Percentiles rank a stretch among this genome's conserved stretches.
These are phyloP conservation scores for Metschnikowia orientalis DNA, from an alignment of 805 yeast genomes.

Conservation along the genomic window DNA sequence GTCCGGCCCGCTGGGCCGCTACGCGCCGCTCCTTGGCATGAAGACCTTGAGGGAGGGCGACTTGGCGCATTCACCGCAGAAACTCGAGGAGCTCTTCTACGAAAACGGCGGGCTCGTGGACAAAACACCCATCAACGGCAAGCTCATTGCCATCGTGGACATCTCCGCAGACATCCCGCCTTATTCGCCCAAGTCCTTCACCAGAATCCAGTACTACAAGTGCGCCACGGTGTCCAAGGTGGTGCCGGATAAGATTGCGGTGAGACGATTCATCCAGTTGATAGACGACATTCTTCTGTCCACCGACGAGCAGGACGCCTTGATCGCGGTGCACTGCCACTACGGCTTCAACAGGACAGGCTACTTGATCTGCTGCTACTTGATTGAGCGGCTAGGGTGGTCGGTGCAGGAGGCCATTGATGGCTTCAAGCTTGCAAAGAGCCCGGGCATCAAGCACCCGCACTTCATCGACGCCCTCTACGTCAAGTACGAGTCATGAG, in stretches of 20 bases:
- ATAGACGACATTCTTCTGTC: constrained; percentile 42
- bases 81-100: constrained; percentile 45
- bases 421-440: constrained; percentile 52
- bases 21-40: constrained; percentile 60
- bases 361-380: constrained; percentile 62
- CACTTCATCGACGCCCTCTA: constrained; percentile 72
- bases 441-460: constrained; percentile 73
- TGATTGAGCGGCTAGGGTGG: constrained; percentile 58
- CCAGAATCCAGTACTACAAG: constrained; percentile 56
- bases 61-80: constrained; percentile 51
- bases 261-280: constrained; percentile 50
- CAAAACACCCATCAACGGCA: constrained; percentile 22
- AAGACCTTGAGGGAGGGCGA: constrained; percentile 70
- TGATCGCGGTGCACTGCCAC: constrained; percentile 71
- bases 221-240: constrained; percentile 76
- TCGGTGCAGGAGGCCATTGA: constrained; percentile 58
- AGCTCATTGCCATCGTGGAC: constrained; percentile 57
- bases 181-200: constrained; percentile 56
- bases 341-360: constrained; percentile 82
- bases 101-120: constrained; percentile 13
- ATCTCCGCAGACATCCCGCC: constrained; percentile 70
- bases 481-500: constrained; percentile 47
- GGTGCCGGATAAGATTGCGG: constrained; percentile 61
- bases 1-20: constrained; percentile 24
- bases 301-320: constrained; percentile 24